Base-by-base conservation (phyloP, 2,329 filamentous ascomycete genomes). In the Aspergillus neotritici region DNA sequence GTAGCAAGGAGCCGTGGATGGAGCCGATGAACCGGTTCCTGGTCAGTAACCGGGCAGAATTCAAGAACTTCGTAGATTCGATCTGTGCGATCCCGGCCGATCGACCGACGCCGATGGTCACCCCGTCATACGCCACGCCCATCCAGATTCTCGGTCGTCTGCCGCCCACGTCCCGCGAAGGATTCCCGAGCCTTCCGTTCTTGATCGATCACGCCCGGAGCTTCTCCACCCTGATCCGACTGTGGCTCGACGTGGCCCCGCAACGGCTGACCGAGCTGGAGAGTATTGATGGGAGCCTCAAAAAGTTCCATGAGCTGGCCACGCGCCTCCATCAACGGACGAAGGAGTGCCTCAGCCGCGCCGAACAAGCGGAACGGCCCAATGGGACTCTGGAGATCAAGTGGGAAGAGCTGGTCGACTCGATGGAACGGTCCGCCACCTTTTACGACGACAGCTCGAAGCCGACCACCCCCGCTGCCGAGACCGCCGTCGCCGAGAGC, bases 1-100 rank as follows among this genome's bases (percentile, higher is more conserved):
- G 91, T 32, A 90, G 86, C 60, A 94, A 95, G 62, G 91, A 97
- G 65, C 82, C 85, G n/a, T 97, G 89, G 88, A 96, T 97, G 90
- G 90, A 95, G 68, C 89, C 89, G 0, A 97, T 97, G 91, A 97
- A 96, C 61, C 79, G 79, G 34, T 96, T 96, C 56, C 71, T 97
- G 36, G 77, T 75, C 7, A 74, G 80, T 1, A 84, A 94, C 58
- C 80, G 89, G 14, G 77, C 84, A 55, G 79, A 86, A 31, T 88
- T 96, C 66, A 94, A 90, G 63, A 78, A 83, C 36, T 96, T 90
- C 56, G 84, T 96, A 47, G 90, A 97, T 61, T 76, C 81, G 25
- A 80, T 96, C 36, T 96, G 91, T 69, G 80, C 84, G 7, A 87
- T 96, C 41, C 83, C 87, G 1, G 79, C 83, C 3, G 84, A 89